A percentile compares a stretch with the other conserved stretches of the same genome.
Evolutionary conservation across 805 yeast genomes (phyloP).

Genomic region (Pichia thaimueangensis): DNA sequence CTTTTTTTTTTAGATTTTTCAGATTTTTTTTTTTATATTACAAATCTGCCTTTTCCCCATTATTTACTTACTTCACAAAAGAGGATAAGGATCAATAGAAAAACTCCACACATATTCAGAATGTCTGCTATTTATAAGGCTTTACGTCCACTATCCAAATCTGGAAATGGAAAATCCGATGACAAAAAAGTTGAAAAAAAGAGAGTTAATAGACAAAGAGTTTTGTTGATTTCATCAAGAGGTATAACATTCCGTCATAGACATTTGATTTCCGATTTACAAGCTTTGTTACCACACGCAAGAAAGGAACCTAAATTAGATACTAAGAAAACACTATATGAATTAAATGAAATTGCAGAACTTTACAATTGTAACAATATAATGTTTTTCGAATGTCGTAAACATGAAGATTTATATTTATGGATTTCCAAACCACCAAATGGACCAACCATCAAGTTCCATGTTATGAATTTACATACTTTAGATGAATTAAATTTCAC

Average conservation of each 20-base stretch:
- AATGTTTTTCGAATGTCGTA: slow-evolving; percentile 90
- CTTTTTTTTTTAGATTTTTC: not conserved
- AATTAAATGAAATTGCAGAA: slow-evolving; percentile 93
- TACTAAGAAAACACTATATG: slow-evolving; percentile 80
- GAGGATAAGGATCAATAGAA: too few relatives aligned
- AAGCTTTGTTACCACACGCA: slow-evolving; percentile 81
- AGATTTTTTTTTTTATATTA: not conserved
- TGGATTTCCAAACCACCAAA: slow-evolving; percentile 97
- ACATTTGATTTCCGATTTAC: slow-evolving; percentile 79
- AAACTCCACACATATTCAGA: not conserved
- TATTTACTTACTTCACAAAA: too few relatives aligned
- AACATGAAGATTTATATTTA: slow-evolving; percentile 88
- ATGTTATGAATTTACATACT: slow-evolving; percentile 90
- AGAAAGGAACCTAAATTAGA: slow-evolving; percentile 96
- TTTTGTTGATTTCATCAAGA: slow-evolving; percentile 83
- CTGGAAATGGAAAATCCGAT: slow-evolving; percentile 30
- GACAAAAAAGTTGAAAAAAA: slow-evolving; percentile 37
- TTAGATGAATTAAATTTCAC: slow-evolving; percentile 94
- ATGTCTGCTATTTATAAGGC: slow-evolving; percentile 77
- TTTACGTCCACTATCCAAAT: slow-evolving; percentile 25
- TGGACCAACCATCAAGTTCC: slow-evolving; percentile 94
- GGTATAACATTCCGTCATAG: slow-evolving; percentile 96
- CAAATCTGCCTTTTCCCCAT: not conserved
- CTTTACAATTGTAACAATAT: slow-evolving; percentile 95
- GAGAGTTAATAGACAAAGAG: slow-evolving; percentile 81